Conservation (phyloP, 2,329 filamentous ascomycete species). For the Ophiostoma ulmi region DNA sequence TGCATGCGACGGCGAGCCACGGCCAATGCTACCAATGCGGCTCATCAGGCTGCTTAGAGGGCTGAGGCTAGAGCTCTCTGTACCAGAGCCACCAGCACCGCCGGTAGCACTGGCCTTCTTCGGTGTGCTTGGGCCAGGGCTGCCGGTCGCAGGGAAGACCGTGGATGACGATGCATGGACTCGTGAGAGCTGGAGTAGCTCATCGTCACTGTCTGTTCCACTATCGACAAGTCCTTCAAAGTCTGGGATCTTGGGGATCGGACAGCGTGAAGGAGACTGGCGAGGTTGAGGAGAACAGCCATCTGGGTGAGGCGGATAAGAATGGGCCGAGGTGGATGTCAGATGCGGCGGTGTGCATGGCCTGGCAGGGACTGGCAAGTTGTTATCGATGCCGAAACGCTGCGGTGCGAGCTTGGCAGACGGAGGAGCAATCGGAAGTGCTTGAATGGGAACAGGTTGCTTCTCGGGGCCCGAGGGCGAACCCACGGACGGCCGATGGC, state of each 20-base stretch:
- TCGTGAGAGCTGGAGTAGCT: slow-evolving; percentile 26
- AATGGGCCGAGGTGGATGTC: not conserved
- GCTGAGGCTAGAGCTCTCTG: slow-evolving; percentile 27
- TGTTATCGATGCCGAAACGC: not conserved
- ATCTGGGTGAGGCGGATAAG: not conserved
- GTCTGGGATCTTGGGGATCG: slow-evolving; percentile 23
- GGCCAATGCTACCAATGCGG: slow-evolving; percentile 43
- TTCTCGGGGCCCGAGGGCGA: slow-evolving; percentile 14
- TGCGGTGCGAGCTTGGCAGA: slow-evolving; percentile 13
- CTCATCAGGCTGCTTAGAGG: slow-evolving; percentile 43
- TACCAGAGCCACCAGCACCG: not conserved
- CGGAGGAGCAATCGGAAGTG: slow-evolving; percentile 17
- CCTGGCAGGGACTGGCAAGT: not conserved
- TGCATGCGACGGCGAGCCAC: slow-evolving; percentile 44
- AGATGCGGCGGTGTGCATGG: slow-evolving; percentile 8
- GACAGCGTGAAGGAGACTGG: not conserved
- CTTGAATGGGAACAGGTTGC: not conserved
- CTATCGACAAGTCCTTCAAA: slow-evolving; percentile 33
- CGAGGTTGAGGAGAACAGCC: slow-evolving; percentile 9
- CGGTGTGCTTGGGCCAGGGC: slow-evolving; percentile 16
- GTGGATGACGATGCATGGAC: not conserved
- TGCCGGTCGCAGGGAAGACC: not conserved
- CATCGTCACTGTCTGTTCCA: slow-evolving; percentile 42
- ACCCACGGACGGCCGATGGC: slow-evolving; percentile 18
- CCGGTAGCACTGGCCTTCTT: not conserved